These are phyloP conservation scores for Beauveria caledonica DNA, from an alignment of 2,329 filamentous ascomycete genomes.

Conservation along the genomic window DNA sequence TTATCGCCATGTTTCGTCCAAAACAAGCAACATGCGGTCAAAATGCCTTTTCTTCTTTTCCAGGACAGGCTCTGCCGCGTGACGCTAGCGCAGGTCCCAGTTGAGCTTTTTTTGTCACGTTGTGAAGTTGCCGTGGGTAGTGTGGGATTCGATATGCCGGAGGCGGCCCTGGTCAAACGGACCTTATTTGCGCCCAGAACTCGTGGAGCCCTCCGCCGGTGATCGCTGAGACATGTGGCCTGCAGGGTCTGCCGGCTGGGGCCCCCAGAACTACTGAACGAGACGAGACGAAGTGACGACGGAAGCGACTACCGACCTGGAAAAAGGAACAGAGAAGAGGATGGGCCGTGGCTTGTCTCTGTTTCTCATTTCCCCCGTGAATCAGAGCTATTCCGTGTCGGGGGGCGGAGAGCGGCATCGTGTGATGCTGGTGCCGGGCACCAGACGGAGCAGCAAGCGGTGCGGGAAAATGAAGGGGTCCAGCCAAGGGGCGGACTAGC, in stretches of 20 bases:
- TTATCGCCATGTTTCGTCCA: neutral
- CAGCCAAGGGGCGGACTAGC: neutral
- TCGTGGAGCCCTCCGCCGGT: neutral
- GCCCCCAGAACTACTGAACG: neutral
- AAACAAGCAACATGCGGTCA: neutral
- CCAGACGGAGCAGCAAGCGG: neutral
- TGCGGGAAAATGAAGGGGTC: neutral
- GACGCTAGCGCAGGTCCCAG: conserved; percentile 11
- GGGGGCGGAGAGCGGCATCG: neutral
- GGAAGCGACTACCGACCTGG: neutral
- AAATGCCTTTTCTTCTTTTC: neutral
- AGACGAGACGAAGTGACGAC: neutral
- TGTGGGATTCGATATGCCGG: conserved; percentile 6
- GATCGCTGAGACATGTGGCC: conserved; percentile 5
- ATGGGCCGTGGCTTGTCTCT: conserved; percentile 10
- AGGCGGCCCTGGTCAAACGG: neutral
- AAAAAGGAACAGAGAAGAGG: neutral
- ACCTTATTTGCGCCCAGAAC: conserved; percentile 3
- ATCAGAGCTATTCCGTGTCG: conserved; percentile 7
- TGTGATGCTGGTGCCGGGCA: neutral
- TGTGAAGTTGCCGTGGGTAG: too few relatives aligned
- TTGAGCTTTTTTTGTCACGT: neutral
- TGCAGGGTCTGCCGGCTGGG: neutral
- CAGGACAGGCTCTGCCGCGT: neutral
- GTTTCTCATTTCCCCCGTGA: conserved; percentile 12